Evolutionary conservation across 2,329 filamentous ascomycete genomes (phyloP), one percentile per base, ranked within the genome.

Genomic region (Colletotrichum cereale): DNA sequence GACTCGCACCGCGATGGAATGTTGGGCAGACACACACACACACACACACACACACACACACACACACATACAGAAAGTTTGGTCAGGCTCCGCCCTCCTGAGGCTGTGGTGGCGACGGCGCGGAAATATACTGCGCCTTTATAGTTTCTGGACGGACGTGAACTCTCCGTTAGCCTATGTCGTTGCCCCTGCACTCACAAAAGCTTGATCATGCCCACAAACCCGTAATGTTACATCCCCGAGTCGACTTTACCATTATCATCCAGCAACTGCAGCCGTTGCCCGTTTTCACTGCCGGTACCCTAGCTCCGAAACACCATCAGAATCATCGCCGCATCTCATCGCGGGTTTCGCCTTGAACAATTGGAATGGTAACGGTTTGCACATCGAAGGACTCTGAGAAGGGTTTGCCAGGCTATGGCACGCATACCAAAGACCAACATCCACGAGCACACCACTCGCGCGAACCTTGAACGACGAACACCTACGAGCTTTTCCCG

Each of bases 371-470:
- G 60, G 47, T 62, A 36, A 31, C 31, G 10, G 34, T 31, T 48
- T 38, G 44, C 11, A 24, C 29, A 62, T 29, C 34, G 10, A 18
- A 40, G 4, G 10, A 52, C 34, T 52, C n/a, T 40, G 21, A 18
- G 5, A 52, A 52, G 48, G 16, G 36, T 52, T 38, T 52, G n/a
- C 16, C 60, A 52, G 60, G 60, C 34, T 62, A 62, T 62, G 60
- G 60, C 44, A 62, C 47, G 34, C 24, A 24, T 52, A 29, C 34
- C 31, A 26, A 52, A 36, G 47, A 52, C 24, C 47, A 47, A 36
- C 36, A 40, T 24, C 34, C 48, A 40, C 31, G 47, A 52, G 34
- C 60, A 50, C 60, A 29, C 24, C 60, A 52, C 60, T 52, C 16
- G 44, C 24, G 34, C 47, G 34, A 38, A 40, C 47, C 31, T 36